Conservation (phyloP, 177 flowering plant species). For the Telopea speciosissima region DNA sequence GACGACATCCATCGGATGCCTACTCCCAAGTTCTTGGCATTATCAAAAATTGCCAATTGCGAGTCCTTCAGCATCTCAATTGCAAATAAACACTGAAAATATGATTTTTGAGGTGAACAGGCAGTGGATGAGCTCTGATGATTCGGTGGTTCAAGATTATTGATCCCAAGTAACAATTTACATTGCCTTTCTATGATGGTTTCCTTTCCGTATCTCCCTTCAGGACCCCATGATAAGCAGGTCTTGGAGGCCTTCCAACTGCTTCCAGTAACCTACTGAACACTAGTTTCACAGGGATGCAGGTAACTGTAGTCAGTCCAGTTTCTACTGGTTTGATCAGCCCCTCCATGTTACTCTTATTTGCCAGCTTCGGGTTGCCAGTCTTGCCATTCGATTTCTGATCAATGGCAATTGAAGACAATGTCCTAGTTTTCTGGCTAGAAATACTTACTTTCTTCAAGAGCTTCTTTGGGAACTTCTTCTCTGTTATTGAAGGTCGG, state of each 20-base stretch:
- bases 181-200: conserved; percentile 22
- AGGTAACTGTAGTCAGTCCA: conserved; percentile 54
- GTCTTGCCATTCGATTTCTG: conserved; percentile 26
- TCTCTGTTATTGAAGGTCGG: conserved; percentile 22
- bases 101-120: neutral
- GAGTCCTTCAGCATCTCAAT: conserved; percentile 3
- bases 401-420: conserved; percentile 64
- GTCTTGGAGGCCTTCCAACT: conserved; percentile 56
- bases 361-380: conserved; percentile 15
- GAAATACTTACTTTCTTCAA: conserved; percentile 48
- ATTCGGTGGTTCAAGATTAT: conserved; percentile 14
- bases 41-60: neutral
- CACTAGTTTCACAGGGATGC: conserved; percentile 74
- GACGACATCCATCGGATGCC: neutral
- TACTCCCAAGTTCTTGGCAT: neutral
- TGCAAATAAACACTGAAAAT: neutral
- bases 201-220: conserved; percentile 27
- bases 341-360: conserved; percentile 29
- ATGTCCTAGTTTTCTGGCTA: conserved; percentile 69
- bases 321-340: conserved; percentile 36
- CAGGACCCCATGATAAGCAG: conserved; percentile 24
- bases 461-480: conserved; percentile 38
- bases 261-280: conserved; percentile 90
- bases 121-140: neutral
- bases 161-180: conserved; percentile 24